A percentile compares a stretch with the other conserved stretches of the same genome.
phyloP scores from a whole-genome alignment of 129 eudicot genomes.

The Erigeron canadensis region DNA sequence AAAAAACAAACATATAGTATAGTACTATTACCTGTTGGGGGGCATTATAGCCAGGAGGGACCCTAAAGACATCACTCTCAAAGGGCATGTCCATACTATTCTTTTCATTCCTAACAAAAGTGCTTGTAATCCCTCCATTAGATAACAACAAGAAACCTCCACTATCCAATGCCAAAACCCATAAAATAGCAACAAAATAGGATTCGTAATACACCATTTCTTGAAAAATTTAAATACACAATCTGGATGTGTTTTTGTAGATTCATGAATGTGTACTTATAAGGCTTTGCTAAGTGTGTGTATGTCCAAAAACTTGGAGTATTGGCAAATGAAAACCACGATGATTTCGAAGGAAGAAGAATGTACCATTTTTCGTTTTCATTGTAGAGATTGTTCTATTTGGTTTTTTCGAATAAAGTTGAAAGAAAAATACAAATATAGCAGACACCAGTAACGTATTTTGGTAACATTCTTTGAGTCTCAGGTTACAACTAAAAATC shows the following conservation, averaged over 20 bases:
- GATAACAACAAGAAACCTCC: background rate
- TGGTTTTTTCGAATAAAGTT: too few species aligned
- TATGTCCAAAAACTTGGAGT: background rate
- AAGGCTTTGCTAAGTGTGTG: background rate
- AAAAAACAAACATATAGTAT: too few species aligned
- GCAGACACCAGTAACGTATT: too few species aligned
- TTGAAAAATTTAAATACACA: background rate
- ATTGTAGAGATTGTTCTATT: too few species aligned
- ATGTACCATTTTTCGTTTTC: background rate
- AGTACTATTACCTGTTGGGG: conserved; percentile 75
- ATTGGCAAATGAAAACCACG: background rate
- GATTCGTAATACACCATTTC: background rate
- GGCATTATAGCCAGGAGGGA: conserved; percentile 82
- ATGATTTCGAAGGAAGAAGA: background rate
- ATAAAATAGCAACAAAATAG: background rate
- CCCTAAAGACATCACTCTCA: conserved; percentile 64
- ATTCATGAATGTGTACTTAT: background rate
- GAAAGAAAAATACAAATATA: too few species aligned
- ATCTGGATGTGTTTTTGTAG: background rate
- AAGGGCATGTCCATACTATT: conserved; percentile 68
- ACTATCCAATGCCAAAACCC: background rate
- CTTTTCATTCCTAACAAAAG: conserved; percentile 54
- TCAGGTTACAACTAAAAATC: too few species aligned
- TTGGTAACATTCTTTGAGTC: too few species aligned
- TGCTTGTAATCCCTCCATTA: conserved; percentile 62